A percentile compares a stretch with the other conserved stretches of the same genome.
These are phyloP conservation scores for Hibiscus syriacus DNA, from an alignment of 345 rosid genomes.

Conservation along the genomic window DNA sequence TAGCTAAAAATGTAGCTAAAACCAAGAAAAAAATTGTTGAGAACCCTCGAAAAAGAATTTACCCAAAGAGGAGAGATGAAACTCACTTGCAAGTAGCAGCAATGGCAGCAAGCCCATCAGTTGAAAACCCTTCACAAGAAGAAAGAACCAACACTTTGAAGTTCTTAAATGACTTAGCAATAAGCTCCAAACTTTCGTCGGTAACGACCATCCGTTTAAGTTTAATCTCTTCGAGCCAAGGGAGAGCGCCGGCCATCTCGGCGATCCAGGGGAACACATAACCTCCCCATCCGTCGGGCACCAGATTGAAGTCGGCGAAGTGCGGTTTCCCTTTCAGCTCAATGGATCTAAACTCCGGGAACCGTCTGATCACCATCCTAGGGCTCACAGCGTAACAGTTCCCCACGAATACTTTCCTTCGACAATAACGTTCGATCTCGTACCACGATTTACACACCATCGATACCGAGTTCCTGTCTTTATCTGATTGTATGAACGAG, in stretches of 20 bases:
- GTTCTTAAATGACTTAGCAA: constrained; percentile 69
- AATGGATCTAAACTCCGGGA: constrained; percentile 73
- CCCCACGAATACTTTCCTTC: constrained; percentile 62
- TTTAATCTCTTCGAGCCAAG: constrained; percentile 67
- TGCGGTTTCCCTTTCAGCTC: constrained; percentile 94
- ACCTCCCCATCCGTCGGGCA: constrained; percentile 98
- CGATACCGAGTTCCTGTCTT: constrained; percentile 77
- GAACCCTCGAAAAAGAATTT: too few species aligned
- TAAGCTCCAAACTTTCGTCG: constrained; percentile 71
- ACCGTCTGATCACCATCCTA: constrained; percentile 43
- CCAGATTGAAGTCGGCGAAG: constrained; percentile 86
- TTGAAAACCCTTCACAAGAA: constrained; percentile 87
- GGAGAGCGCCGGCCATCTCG: constrained; percentile 41
- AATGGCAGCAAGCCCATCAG: constrained; percentile 87
- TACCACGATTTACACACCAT: constrained; percentile 91
- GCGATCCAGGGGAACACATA: constrained; percentile 69
- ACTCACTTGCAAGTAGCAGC: constrained; percentile 84
- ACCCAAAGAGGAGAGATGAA: background rate
- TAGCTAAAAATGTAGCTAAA: constrained; percentile 1
- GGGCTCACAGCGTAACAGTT: constrained; percentile 89
- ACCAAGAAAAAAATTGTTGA: background rate
- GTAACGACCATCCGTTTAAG: constrained; percentile 92
- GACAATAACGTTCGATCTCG: constrained; percentile 60
- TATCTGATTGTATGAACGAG: constrained; percentile 51
- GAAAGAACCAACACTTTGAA: constrained; percentile 67